phyloP scores from a whole-genome alignment of 2,329 filamentous ascomycete species.

The Cryoendolithus antarcticus region DNA sequence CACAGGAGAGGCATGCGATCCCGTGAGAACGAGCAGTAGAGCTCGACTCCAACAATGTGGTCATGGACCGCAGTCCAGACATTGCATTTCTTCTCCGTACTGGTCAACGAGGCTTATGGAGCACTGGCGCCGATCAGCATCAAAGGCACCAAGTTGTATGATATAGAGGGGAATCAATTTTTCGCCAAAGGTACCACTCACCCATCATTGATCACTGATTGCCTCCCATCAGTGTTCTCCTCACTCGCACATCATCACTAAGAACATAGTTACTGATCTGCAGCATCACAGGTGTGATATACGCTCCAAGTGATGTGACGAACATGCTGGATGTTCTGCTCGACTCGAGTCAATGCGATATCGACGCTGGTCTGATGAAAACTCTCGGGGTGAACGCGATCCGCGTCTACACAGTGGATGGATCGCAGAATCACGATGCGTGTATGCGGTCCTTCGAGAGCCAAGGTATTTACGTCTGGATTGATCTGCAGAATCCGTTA shows the following conservation, averaged over 20 bases:
- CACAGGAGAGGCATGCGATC: too few relatives aligned
- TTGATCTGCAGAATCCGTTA: conserved; percentile 65
- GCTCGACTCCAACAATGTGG: too few relatives aligned
- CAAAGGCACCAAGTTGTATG: conserved; percentile 76
- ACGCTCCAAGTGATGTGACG: conserved; percentile 4
- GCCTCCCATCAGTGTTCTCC: conserved; percentile 9
- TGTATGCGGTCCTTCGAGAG: conserved; percentile 74
- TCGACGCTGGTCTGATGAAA: conserved; percentile 67
- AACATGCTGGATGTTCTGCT: conserved; percentile 39
- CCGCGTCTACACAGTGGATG: conserved; percentile 74
- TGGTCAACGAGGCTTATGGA: conserved; percentile 11
- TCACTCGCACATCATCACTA: too few relatives aligned
- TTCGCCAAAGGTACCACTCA: conserved; percentile 58
- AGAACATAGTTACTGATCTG: too few relatives aligned
- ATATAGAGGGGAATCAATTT: conserved; percentile 66
- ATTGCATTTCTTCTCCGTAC: background rate
- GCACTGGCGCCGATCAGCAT: conserved; percentile 44
- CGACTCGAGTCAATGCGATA: conserved; percentile 61
- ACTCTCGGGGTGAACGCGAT: conserved; percentile 71
- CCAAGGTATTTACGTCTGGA: conserved; percentile 69
- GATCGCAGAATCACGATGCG: conserved; percentile 54
- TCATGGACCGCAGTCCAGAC: too few relatives aligned
- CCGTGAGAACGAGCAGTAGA: too few relatives aligned
- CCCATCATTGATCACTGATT: conserved; percentile 26
- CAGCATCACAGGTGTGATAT: conserved; percentile 21